Evolutionary conservation across 495 filamentous ascomycete genomes (phyloP).

Genomic region (Pseudotulostoma volvatum): DNA sequence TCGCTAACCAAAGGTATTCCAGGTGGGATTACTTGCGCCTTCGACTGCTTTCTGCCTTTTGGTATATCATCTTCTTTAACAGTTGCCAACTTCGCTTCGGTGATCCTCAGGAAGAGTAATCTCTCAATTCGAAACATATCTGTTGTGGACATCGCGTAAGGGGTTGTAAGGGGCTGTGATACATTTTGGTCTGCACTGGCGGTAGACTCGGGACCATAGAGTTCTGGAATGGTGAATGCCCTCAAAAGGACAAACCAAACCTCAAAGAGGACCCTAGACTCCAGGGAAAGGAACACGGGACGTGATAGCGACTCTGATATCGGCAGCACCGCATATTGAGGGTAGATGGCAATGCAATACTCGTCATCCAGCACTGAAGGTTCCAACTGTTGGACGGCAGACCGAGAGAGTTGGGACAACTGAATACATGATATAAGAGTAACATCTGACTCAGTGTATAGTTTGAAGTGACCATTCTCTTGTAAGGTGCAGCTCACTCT

Average conservation of each 20-base stretch:
- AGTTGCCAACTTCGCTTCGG: slow-evolving; percentile 39
- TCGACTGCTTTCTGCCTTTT: slow-evolving; percentile 25
- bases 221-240: slow-evolving; percentile 84
- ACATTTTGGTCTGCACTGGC: slow-evolving; percentile 14
- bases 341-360: slow-evolving; percentile 86
- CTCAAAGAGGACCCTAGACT: slow-evolving; percentile 78
- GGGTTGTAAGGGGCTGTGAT: slow-evolving; percentile 11
- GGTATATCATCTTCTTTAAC: slow-evolving; percentile 14
- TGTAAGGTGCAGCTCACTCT: slow-evolving; percentile 83
- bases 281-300: slow-evolving; percentile 65
- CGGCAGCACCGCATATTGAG: slow-evolving; percentile 55
- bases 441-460: slow-evolving; percentile 70
- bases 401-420: slow-evolving; percentile 75
- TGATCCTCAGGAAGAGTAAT: slow-evolving; percentile 38
- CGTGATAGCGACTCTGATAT: slow-evolving; percentile 30
- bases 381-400: slow-evolving; percentile 77
- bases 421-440: slow-evolving; percentile 67
- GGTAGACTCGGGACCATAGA: slow-evolving; percentile 49
- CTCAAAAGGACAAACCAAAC: slow-evolving; percentile 92
- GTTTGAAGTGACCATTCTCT: slow-evolving; percentile 88
- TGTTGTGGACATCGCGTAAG: slow-evolving; percentile 10
- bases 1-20: slow-evolving; percentile 12
- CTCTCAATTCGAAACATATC: slow-evolving; percentile 56
- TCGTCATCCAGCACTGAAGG: slow-evolving; percentile 87
- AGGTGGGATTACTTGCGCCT: slow-evolving; percentile 13